Evolutionary conservation across 192 early-diverging fungal genomes (phyloP).

Genomic region (Backusella macrospora): DNA sequence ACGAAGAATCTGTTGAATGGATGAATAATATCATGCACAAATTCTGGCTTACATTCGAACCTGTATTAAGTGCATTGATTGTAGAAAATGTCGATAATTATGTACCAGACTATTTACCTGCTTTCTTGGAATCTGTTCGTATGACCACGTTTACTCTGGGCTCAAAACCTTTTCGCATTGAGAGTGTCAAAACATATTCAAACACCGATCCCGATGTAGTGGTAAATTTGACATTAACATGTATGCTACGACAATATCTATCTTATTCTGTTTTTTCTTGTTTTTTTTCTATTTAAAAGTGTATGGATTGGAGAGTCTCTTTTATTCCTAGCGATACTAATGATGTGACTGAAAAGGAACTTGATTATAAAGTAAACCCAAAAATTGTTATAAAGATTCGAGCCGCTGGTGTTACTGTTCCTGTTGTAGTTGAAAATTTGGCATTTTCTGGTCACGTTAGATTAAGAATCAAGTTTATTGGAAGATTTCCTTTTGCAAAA

Average conservation of each 20-base stretch:
- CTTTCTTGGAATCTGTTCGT: slow-evolving; percentile 64
- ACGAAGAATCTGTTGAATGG: slow-evolving; percentile 73
- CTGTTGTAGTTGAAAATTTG: slow-evolving; percentile 73
- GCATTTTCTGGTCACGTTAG: slow-evolving; percentile 69
- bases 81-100: slow-evolving; percentile 60
- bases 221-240: slow-evolving; percentile 33
- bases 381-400: slow-evolving; percentile 75
- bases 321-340: slow-evolving; percentile 72
- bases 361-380: slow-evolving; percentile 62
- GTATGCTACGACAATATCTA: not conserved
- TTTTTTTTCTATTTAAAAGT: slow-evolving; percentile 21
- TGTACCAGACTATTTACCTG: slow-evolving; percentile 62
- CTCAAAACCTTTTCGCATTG: slow-evolving; percentile 62
- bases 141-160: slow-evolving; percentile 66
- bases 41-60: slow-evolving; percentile 82
- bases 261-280: not conserved
- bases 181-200: slow-evolving; percentile 60
- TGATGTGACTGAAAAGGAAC: slow-evolving; percentile 53
- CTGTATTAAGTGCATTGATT: slow-evolving; percentile 65
- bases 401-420: slow-evolving; percentile 73
- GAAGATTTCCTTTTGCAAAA: slow-evolving; percentile 72
- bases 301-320: slow-evolving; percentile 77
- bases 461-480: slow-evolving; percentile 70
- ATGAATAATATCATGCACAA: slow-evolving; percentile 69
- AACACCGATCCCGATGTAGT: slow-evolving; percentile 59